Conservation (phyloP, 148 eudicot species). For the Chenopodium berlandieri region DNA sequence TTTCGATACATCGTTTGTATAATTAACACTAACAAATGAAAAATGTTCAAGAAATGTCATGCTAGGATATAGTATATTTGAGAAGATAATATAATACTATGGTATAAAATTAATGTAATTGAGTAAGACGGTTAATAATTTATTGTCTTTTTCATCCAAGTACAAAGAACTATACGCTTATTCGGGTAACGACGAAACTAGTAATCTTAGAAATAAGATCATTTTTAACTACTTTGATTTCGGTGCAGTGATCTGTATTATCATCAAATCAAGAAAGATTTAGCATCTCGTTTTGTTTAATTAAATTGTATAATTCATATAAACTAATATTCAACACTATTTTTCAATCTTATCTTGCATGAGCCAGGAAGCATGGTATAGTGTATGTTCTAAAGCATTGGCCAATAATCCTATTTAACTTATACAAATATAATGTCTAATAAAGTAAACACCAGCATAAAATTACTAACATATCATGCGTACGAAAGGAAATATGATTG, state of each 20-base stretch:
- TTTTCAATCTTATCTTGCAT: not conserved
- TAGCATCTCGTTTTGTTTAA: slow-evolving; percentile 2
- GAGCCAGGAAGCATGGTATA: not conserved
- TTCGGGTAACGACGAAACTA: not conserved
- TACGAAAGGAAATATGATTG: no score
- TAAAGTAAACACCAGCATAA: no score
- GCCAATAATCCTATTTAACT: no score
- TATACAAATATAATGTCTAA: no score
- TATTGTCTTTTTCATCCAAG: slow-evolving; percentile 8
- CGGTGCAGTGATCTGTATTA: slow-evolving; percentile 23
- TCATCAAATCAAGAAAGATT: slow-evolving; percentile 24
- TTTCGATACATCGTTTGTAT: not conserved
- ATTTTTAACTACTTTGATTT: slow-evolving; percentile 7
- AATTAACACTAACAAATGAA: not conserved
- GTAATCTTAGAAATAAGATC: slow-evolving; percentile 12
- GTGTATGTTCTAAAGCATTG: no score
- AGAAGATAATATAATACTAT: not conserved
- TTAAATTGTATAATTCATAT: not conserved
- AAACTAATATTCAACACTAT: not conserved
- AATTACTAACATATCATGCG: no score
- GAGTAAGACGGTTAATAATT: not conserved
- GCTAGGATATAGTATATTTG: not conserved
- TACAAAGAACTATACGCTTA: slow-evolving; percentile 23
- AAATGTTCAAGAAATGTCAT: not conserved
- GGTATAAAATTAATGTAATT: not conserved